Evolutionary conservation across 371 early-diverging fungal species (phyloP), one percentile per base, ranked within the genome.

Genomic region (Zancudomyces culisetae): DNA sequence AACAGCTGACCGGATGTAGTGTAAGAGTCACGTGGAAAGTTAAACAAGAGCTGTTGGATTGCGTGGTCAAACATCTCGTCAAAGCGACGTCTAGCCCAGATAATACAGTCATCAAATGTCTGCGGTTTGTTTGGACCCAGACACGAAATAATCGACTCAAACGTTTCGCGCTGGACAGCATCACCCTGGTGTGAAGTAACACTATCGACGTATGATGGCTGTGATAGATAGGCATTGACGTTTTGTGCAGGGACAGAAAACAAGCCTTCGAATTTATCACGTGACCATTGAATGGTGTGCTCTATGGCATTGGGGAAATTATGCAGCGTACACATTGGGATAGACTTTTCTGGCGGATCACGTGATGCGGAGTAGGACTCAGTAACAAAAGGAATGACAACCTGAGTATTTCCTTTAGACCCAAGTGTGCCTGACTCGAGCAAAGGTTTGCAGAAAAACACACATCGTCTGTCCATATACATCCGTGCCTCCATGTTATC

Each of bases 281-380:
- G 86, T 2, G 98, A 93, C 99, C 98, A 95, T 72, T 98, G 96
- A 62, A 99, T 98, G n/a, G 98, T 95, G 71, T 99, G 99, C 76
- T 98, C 99, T 54, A 98, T 97, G 2, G 83, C 83, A 66, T 97
- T 90, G 49, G 99, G 99, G 81, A 98, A 98, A 74, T 95, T 97
- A 78, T 96, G 94, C 51, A 99, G 78, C 2, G 99, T 99, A 78
- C 99, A 99, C 58, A 95, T 87, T 30, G 99, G 99, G 56, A 99
- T 97, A 23, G 90, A 81, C 70, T 92, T 97, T 69, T 98, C 99
- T 28, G 96, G 98, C 0, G 99, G 98, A 69, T 99, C 99, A 60
- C 87, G 86, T 42, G 95, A 93, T 8, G 93, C 93, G 2, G 92
- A 90, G 76, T 99, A 99, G 30, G 96, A 91, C 73, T 99, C 99